These are phyloP conservation scores for Cercophora scortea DNA, from an alignment of 495 filamentous ascomycete species.

Conservation along the genomic window DNA sequence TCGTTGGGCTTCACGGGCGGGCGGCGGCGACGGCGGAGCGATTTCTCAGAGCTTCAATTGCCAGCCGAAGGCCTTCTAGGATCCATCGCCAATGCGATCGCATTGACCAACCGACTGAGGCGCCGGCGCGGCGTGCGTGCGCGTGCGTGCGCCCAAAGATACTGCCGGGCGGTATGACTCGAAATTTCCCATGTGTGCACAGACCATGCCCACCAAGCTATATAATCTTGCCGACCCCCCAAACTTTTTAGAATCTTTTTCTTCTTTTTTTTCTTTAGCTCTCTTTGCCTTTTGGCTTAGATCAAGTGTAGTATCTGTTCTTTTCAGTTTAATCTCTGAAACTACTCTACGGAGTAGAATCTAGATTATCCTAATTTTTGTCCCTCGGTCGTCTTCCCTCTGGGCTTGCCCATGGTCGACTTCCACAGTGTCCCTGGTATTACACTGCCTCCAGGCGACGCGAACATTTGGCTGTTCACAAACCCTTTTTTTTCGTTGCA, in stretches of 20 bases:
- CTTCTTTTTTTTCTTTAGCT: conserved; percentile 24
- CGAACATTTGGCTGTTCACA: too few species aligned
- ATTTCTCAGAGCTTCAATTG: background rate
- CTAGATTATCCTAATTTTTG: conserved; percentile 85
- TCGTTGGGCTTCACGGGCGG: background rate
- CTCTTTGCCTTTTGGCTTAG: conserved; percentile 69
- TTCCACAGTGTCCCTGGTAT: conserved; percentile 77
- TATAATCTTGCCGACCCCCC: background rate
- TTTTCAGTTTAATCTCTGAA: conserved; percentile 93
- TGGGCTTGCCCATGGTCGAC: conserved; percentile 72
- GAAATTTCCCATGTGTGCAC: background rate
- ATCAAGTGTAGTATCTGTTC: conserved; percentile 99
- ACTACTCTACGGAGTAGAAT: conserved; percentile 60
- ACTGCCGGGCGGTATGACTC: too few species aligned
- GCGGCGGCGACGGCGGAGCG: background rate
- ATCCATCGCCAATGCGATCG: too few species aligned
- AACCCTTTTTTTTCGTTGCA: conserved; percentile 12
- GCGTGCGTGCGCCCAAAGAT: too few species aligned
- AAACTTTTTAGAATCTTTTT: background rate
- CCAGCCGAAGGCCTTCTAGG: too few species aligned
- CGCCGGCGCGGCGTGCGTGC: too few species aligned
- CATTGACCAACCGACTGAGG: too few species aligned
- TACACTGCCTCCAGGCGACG: conserved; percentile 81
- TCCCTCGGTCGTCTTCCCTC: conserved; percentile 14
- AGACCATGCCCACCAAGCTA: background rate